Base-by-base conservation (phyloP, 2,329 filamentous ascomycete species). In the Neopestalotiopsis rosae region DNA sequence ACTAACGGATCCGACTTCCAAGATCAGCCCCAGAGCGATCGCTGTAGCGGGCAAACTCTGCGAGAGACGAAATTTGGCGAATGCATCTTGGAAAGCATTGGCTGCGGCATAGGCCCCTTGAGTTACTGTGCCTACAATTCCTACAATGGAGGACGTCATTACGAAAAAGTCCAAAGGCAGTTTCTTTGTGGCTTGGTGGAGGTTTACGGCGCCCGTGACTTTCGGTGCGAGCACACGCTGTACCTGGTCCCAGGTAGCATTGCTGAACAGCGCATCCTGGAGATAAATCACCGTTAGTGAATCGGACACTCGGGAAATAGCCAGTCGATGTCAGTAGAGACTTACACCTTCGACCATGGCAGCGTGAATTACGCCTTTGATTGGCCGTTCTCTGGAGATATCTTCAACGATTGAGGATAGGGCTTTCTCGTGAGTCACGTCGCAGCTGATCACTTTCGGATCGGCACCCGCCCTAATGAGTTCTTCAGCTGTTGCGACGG, bases 61-160 rank as follows among this genome's bases (percentile, higher is more conserved):
- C 24, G 24, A 24, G 24, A 24, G 24, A 24, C 24, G 24, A 24
- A 24, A 24, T 24, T 24, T 24, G 24, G 24, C 24, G 24, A 24
- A 24, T 24, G 24, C 24, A 38, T 79, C 74, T 66, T 78, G 68
- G 71, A 75, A 81, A 28, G 72, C 70, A 67, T 80, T 81, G 24
- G 73, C 79, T 4, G 79, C 76, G 5, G 73, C 68, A 65, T 82
- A 82, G 61, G 78, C 78, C 58, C 72, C 69, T 61, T 79, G 78
- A 1, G 66, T 70, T 4, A 69, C 49, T 2, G 73, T 76, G 14
- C 75, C 32, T 9, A 75, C 67, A 42, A 70, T 70, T 0, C 69
- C 69, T 30, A 74, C 24, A 24, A 24, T 62, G 30, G 77, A 78
- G 3, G 72, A 73, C 57, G 63, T 20, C 62, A 68, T 62, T 42